Evolutionary conservation across 164 flowering plant species (phyloP), one percentile per base, ranked within the genome.

Genomic region (Warburgia ugandensis): DNA sequence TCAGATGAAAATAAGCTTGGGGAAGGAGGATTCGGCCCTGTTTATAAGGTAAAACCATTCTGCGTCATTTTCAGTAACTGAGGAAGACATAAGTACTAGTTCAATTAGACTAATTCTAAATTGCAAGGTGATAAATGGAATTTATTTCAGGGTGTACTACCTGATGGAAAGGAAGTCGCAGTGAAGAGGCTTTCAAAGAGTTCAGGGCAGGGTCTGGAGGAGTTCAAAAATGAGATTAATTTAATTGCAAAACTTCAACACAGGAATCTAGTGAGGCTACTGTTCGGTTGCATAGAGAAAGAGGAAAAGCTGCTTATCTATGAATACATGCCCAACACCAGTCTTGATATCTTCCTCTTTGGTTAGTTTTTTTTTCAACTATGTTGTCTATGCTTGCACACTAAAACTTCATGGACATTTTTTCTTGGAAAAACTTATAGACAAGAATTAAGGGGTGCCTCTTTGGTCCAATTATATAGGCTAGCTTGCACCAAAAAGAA

Each of bases 161-260:
- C 14, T 1, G 52, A 68, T 62, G 73, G 68, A 5, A 43, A 45
- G 33, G 64, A 64, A 47, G 47, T 74, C 35, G 78, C 81, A 3
- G 76, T 73, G 3, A 73, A 76, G 54, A 61, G 74, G 61, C 70
- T 76, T 1, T 71, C 72, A 0, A 51, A 29, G 26, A 62, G n/a
- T 43, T 71, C 78, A 0, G 36, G 50, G n/a, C 76, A 68, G 43
- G 81, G 81, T 16, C 26, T 48, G 1, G 48, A 56, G 20, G 75
- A 73, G 39, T 66, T 73, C 37, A 68, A 63, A 27, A 76, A 54
- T 36, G 77, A 73, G 43, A 60, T 73, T 5, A 25, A 10, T 21
- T 39, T 73, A n/a, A 22, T 68, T 7, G 76, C 69, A 5, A 74
- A 71, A 36, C 78, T 74, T 56, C 72, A 70, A 32, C 81, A 76